Conservation (phyloP, 2,329 filamentous ascomycete species). For the Hymenotorrendiella dingleyae region DNA sequence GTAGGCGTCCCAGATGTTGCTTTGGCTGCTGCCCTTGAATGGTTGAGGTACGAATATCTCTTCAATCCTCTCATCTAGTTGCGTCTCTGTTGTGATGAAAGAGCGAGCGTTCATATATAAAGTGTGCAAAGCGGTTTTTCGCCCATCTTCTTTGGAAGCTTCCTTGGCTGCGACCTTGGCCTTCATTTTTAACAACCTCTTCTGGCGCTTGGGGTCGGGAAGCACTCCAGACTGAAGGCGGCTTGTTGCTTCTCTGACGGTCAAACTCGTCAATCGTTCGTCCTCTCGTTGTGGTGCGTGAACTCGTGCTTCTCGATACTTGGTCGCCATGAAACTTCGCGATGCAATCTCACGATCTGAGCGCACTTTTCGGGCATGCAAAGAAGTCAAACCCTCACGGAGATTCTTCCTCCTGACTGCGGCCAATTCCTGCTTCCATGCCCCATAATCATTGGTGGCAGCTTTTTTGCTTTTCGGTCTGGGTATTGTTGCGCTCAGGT, state of each 20-base stretch:
- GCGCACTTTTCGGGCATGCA: constrained; percentile 59
- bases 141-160: constrained; percentile 49
- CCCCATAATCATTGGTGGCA: constrained; percentile 29
- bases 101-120: constrained; percentile 82
- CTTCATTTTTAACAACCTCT: constrained; percentile 42
- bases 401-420: constrained; percentile 66
- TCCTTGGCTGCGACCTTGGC: constrained; percentile 38
- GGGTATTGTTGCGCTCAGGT: constrained; percentile 55
- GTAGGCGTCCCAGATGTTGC: constrained; percentile 28
- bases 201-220: constrained; percentile 57
- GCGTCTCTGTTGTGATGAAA: constrained; percentile 79
- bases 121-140: constrained; percentile 70
- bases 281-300: constrained; percentile 66
- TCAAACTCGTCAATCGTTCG: constrained; percentile 68
- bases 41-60: constrained; percentile 59
- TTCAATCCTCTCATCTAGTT: constrained; percentile 70
- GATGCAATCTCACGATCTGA: constrained; percentile 33
- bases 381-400: constrained; percentile 59
- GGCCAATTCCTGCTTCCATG: constrained; percentile 71
- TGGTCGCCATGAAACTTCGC: constrained; percentile 43
- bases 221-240: constrained; percentile 44
- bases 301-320: constrained; percentile 42
- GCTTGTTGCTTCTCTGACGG: constrained; percentile 48
- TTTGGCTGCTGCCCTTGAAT: constrained; percentile 8
- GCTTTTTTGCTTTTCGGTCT: constrained; percentile 35